Evolutionary conservation across 306 rosid genomes (phyloP).

Genomic region (Pyrus bretschneideri): DNA sequence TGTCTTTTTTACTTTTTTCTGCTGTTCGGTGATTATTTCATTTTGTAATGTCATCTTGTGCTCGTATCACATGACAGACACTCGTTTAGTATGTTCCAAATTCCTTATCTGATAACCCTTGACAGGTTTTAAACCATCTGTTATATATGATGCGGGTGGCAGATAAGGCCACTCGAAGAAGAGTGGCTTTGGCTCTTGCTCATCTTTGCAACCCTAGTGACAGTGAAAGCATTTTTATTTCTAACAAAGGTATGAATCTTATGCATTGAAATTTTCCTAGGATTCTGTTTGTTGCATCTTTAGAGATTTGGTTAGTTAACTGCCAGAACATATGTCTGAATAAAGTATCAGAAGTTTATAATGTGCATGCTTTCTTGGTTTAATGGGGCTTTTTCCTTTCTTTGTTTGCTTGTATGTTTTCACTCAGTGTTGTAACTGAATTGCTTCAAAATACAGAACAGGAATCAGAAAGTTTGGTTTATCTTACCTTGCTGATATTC

Average conservation of each 20-base stretch:
- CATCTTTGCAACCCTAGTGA: slow-evolving; percentile 65
- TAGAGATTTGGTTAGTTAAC: neutral
- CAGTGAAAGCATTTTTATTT: slow-evolving; percentile 50
- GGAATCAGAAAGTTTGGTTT: neutral
- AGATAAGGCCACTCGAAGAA: slow-evolving; percentile 47
- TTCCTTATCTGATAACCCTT: neutral
- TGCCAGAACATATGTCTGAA: neutral
- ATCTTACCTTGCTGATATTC: neutral
- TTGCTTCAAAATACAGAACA: neutral
- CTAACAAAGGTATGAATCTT: slow-evolving; percentile 44
- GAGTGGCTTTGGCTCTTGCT: slow-evolving; percentile 72
- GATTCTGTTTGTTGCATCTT: neutral
- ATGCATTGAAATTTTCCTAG: neutral
- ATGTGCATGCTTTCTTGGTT: neutral
- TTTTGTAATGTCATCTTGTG: neutral
- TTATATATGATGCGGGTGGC: slow-evolving; percentile 64
- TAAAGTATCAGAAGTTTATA: neutral
- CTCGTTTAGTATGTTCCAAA: neutral
- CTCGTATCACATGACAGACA: slow-evolving; percentile 7
- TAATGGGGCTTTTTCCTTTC: neutral
- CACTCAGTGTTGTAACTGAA: neutral
- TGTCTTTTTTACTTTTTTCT: neutral
- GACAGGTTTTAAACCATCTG: slow-evolving; percentile 53
- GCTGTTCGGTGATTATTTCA: neutral
- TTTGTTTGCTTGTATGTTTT: neutral